phyloP scores from a whole-genome alignment of 139 green algal genomes.

The Prasinococcaceae sp. region DNA sequence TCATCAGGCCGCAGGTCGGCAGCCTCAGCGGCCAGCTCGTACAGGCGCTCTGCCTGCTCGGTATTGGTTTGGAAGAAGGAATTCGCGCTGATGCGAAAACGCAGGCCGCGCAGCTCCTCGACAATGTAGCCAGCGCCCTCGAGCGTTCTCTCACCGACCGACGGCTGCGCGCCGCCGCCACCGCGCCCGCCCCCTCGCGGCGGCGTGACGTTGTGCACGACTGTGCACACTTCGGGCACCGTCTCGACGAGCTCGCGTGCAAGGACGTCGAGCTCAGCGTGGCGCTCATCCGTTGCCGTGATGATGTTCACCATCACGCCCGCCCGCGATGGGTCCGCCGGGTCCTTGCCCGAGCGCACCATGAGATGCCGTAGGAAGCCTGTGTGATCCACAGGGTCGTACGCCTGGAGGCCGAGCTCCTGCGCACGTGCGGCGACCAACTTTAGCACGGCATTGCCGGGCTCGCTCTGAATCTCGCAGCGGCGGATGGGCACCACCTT shows the following conservation, averaged over 20 bases:
- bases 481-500: constrained; percentile 7
- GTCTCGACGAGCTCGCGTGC: constrained; percentile 12
- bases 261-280: constrained; percentile 8
- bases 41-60: constrained; percentile 52
- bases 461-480: constrained; percentile 21
- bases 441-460: constrained; percentile 12
- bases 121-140: constrained; percentile 16
- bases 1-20: constrained; percentile 26
- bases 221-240: constrained; percentile 14
- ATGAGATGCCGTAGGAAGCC: constrained; percentile 31
- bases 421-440: background rate
- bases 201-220: constrained; percentile 34
- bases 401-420: constrained; percentile 6
- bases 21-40: constrained; percentile 35
- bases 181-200: background rate
- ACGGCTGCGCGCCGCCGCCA: constrained; percentile 11
- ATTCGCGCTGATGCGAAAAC: constrained; percentile 48
- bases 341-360: constrained; percentile 20
- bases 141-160: too few species aligned
- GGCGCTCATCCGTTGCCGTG: background rate
- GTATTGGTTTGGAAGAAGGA: constrained; percentile 87
- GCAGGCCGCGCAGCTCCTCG: constrained; percentile 40
- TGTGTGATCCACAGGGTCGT: constrained; percentile 19
- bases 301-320: constrained; percentile 11
- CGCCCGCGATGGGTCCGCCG: background rate